phyloP scores from a whole-genome alignment of 192 early-diverging fungal species.

The Coemansia sp. region DNA sequence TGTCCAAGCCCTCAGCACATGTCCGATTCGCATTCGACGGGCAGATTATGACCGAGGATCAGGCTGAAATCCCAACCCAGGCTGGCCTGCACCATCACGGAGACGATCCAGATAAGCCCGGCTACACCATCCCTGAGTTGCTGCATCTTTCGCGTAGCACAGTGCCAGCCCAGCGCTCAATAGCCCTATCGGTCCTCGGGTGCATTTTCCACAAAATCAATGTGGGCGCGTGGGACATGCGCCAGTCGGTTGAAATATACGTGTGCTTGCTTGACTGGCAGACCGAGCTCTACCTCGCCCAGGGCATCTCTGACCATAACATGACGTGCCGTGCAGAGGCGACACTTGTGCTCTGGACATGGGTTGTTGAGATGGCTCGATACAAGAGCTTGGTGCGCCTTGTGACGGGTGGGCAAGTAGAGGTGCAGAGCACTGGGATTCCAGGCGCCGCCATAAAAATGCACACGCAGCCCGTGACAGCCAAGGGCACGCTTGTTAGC shows the following conservation, averaged over 20 bases:
- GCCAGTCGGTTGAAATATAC: conserved; percentile 25
- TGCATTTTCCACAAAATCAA: conserved; percentile 53
- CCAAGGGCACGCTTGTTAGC: conserved; percentile 30
- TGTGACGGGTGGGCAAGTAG: conserved; percentile 26
- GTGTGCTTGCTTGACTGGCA: conserved; percentile 41
- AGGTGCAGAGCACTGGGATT: not conserved
- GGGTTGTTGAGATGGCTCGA: conserved; percentile 39
- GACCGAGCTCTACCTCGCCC: conserved; percentile 35
- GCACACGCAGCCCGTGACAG: conserved; percentile 18
- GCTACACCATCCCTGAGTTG: conserved; percentile 82
- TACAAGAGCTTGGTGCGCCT: conserved; percentile 41
- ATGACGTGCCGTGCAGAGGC: conserved; percentile 29
- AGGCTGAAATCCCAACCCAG: conserved; percentile 54
- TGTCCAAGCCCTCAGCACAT: conserved; percentile 40
- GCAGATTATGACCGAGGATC: conserved; percentile 55
- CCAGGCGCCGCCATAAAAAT: conserved; percentile 33
- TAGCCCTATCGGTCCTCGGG: conserved; percentile 61
- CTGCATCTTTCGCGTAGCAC: conserved; percentile 77
- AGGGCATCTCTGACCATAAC: conserved; percentile 21
- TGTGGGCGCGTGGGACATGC: conserved; percentile 36
- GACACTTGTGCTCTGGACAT: conserved; percentile 31
- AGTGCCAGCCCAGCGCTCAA: conserved; percentile 71
- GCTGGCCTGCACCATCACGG: conserved; percentile 89
- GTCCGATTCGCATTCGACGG: conserved; percentile 82
- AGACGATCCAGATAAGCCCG: conserved; percentile 74